Conservation (phyloP, 768 basidiomycete species). For the Leccinellum luteum region DNA sequence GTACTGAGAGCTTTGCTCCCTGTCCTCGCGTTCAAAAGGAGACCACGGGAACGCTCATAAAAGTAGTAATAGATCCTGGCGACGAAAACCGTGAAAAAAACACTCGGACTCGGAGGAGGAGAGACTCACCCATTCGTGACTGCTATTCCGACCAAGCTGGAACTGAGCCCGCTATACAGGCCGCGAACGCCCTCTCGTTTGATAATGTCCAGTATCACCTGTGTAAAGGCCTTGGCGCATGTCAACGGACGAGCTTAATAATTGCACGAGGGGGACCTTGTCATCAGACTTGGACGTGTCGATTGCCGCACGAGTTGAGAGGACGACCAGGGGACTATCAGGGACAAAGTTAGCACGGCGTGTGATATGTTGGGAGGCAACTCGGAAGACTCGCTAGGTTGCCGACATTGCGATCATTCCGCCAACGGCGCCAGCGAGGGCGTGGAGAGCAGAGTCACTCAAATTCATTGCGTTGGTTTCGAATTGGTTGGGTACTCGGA, state of each 20-base stretch:
- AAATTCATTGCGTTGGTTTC: no score
- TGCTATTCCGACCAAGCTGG: slow-evolving; percentile 86
- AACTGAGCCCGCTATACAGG: slow-evolving; percentile 83
- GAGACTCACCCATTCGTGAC: slow-evolving; percentile 80
- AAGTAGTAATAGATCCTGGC: slow-evolving; percentile 89
- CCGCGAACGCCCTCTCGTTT: slow-evolving; percentile 82
- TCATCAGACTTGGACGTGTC: slow-evolving; percentile 69
- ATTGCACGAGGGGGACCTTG: slow-evolving; percentile 48
- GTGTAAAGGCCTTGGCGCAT: slow-evolving; percentile 51
- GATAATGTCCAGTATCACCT: slow-evolving; percentile 71
- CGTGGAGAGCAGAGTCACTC: slow-evolving; percentile 82
- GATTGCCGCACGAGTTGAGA: slow-evolving; percentile 92
- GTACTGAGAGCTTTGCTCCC: slow-evolving; percentile 75
- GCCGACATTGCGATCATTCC: slow-evolving; percentile 90
- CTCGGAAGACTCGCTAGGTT: slow-evolving; percentile 61
- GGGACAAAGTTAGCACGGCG: slow-evolving; percentile 1
- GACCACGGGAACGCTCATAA: slow-evolving; percentile 68
- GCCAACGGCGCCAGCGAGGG: slow-evolving; percentile 85
- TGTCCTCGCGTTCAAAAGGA: slow-evolving; percentile 51
- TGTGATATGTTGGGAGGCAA: background rate
- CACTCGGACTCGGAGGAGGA: slow-evolving; percentile 8
- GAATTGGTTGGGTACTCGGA: no score
- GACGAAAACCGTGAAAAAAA: background rate
- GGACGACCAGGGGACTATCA: slow-evolving; percentile 80
- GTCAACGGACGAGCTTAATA: background rate